Evolutionary conservation across 75 land plant species (phyloP).

Genomic region (Picea sitchensis): DNA sequence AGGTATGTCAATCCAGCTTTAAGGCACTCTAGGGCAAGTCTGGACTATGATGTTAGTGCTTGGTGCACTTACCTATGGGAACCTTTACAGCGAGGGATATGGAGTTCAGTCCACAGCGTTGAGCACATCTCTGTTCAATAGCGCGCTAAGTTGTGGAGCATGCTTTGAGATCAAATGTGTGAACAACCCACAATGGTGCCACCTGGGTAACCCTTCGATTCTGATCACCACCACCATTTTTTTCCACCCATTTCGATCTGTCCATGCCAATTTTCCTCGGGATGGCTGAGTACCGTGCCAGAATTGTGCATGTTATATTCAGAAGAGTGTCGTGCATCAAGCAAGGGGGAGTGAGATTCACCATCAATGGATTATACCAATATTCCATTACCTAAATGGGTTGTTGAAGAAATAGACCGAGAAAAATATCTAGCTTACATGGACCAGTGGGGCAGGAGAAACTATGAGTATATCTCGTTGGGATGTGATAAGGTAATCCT

Average conservation of each 20-base stretch:
- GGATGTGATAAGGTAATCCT: too few species aligned
- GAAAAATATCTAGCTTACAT: too few species aligned
- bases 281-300: constrained; percentile 40
- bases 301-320: constrained; percentile 42
- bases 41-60: too few species aligned
- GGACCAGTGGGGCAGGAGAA: too few species aligned
- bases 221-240: constrained; percentile 47
- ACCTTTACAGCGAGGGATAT: constrained; percentile 35
- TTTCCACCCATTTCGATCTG: constrained; percentile 61
- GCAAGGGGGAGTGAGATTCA: too few species aligned
- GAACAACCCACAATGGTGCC: constrained; percentile 37
- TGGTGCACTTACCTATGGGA: constrained; percentile 53
- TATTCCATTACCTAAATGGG: too few species aligned
- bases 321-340: constrained; percentile 6
- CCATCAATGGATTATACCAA: too few species aligned
- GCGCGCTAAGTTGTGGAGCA: constrained; percentile 43
- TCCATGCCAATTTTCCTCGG: constrained; percentile 31
- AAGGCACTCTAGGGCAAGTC: too few species aligned
- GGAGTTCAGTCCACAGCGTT: constrained; percentile 43
- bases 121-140: constrained; percentile 40
- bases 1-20: too few species aligned
- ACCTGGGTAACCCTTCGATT: constrained; percentile 30
- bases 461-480: too few species aligned
- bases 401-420: too few species aligned
- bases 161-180: constrained; percentile 54